Percentiles rank a stretch among this genome's conserved stretches.
Evolutionary conservation across 257 asterid genomes (phyloP).

Genomic region (Solanum appendiculatum): DNA sequence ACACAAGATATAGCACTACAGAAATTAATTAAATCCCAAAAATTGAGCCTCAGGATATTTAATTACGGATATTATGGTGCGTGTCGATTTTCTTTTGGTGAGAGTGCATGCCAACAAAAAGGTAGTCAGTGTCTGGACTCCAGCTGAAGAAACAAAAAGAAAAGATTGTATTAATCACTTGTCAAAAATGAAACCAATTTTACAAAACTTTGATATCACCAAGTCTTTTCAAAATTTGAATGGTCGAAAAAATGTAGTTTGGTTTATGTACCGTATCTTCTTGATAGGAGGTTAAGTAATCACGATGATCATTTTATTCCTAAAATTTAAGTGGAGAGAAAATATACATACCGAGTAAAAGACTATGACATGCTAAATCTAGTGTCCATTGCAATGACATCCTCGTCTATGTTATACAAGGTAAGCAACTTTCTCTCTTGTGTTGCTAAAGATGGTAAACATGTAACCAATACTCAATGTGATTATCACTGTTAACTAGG

Average conservation of each 20-base stretch:
- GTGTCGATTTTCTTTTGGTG: background rate
- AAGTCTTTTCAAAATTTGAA: background rate
- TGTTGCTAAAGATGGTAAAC: background rate
- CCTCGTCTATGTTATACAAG: background rate
- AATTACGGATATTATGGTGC: background rate
- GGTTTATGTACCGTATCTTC: background rate
- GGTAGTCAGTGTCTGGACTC: background rate
- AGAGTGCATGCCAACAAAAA: background rate
- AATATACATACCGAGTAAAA: background rate
- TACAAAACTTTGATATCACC: background rate
- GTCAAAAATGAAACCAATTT: background rate
- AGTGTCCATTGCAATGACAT: background rate
- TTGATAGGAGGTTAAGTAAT: background rate
- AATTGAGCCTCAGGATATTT: background rate
- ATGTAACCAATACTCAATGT: background rate
- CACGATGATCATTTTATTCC: background rate
- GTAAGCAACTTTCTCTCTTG: background rate
- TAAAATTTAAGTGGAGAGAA: background rate
- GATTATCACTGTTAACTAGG: background rate
- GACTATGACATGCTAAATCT: background rate
- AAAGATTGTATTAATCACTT: background rate
- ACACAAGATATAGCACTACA: background rate
- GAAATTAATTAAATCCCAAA: background rate
- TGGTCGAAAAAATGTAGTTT: background rate
- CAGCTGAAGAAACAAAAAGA: background rate